Evolutionary conservation across 371 early-diverging fungal species (phyloP).

Genomic region (Mortierella sp.): DNA sequence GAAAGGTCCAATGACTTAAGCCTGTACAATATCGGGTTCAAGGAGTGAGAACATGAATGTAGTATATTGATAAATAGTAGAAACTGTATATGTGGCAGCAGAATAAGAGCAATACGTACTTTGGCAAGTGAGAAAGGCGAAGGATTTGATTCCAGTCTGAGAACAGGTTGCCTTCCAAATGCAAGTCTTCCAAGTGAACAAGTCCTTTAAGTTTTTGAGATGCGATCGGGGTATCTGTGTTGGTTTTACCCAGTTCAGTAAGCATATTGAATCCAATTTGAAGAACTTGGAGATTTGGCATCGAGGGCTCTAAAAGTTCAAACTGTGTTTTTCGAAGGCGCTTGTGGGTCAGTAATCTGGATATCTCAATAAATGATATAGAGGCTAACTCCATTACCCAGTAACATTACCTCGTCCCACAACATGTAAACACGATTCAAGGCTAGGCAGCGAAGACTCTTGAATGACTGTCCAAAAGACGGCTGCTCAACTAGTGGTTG

Average conservation of each 20-base stretch:
- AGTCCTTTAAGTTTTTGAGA: constrained; percentile 58
- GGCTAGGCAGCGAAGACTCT: constrained; percentile 58
- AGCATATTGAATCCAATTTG: constrained; percentile 75
- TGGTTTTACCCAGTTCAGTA: constrained; percentile 37
- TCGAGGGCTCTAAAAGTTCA: constrained; percentile 59
- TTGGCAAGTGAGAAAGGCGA: constrained; percentile 62
- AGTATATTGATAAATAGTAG: too few species aligned
- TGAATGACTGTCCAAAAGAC: constrained; percentile 52
- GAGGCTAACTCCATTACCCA: background rate
- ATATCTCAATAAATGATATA: background rate
- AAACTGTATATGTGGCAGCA: too few species aligned
- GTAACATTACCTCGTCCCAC: constrained; percentile 60
- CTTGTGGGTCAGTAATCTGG: background rate
- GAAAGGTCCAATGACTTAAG: constrained; percentile 49
- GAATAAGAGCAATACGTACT: constrained; percentile 57
- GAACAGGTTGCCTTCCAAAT: constrained; percentile 77
- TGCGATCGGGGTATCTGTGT: constrained; percentile 14
- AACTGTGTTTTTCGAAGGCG: constrained; percentile 29
- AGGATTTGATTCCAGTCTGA: constrained; percentile 68
- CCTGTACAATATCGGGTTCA: constrained; percentile 13
- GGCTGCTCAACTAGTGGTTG: constrained; percentile 32
- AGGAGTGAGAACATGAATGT: background rate
- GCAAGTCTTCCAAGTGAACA: constrained; percentile 65
- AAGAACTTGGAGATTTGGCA: constrained; percentile 73
- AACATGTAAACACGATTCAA: constrained; percentile 60